phyloP scores from a whole-genome alignment of 352 stramenopile species.

The Pythium rishiriense region DNA sequence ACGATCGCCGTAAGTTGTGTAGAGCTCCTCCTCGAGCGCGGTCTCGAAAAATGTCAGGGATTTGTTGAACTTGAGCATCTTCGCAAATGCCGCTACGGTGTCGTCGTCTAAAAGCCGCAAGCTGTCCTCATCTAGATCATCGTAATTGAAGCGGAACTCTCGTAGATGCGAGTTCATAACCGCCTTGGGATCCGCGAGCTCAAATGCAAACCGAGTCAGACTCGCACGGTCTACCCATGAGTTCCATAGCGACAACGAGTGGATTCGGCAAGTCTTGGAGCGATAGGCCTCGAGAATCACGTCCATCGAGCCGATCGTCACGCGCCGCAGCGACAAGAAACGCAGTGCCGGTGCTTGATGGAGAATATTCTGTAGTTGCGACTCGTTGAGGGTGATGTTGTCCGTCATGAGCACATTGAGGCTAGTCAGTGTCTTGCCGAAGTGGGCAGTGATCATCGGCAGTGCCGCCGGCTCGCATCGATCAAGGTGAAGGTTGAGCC shows the following conservation, averaged over 20 bases:
- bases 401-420: constrained; percentile 1
- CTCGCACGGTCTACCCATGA: constrained; percentile 1
- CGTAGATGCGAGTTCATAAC: background rate
- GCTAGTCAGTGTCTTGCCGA: background rate
- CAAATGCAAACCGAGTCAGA: constrained; percentile 3
- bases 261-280: background rate
- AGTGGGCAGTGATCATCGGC: background rate
- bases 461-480: background rate
- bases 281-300: constrained; percentile 7
- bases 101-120: background rate
- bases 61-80: constrained; percentile 1
- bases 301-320: constrained; percentile 6
- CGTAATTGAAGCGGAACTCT: constrained; percentile 15
- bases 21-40: background rate
- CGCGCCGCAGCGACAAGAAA: constrained; percentile 5
- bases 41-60: constrained; percentile 13
- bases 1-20: background rate
- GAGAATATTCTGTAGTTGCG: background rate
- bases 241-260: constrained; percentile 13
- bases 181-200: background rate
- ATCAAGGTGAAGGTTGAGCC: constrained; percentile 4
- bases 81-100: background rate
- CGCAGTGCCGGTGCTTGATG: background rate
- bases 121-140: background rate
- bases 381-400: background rate